Evolutionary conservation across 352 stramenopile genomes (phyloP), one percentile per base, ranked within the genome.

Genomic region (Thalassiosira mediterranea): DNA sequence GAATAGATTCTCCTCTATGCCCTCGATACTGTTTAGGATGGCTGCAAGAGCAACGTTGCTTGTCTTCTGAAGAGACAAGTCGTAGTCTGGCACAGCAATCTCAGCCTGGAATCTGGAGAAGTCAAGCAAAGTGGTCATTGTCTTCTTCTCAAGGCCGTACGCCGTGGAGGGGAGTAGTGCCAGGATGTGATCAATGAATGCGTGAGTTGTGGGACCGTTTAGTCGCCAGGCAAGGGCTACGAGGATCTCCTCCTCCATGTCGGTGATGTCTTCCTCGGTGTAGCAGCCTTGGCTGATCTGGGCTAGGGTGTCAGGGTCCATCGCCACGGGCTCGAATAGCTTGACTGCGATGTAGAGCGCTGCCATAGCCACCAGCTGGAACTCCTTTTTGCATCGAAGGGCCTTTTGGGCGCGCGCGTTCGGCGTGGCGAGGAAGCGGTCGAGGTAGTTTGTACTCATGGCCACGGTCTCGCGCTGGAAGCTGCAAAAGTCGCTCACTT

Each of bases 91-190:
- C 37, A 90, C 78, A 23, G 77, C 83, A 37, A 89, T 53, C 56
- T 91, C 83, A 19, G 79, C 82, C 70, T 91, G 86, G 64, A 80
- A 90, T 15, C 68, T 61, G 26, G 81, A 68, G 67, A 86, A 86
- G 49, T 89, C 79, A 42, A 80, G 69, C 5, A 78, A 3, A 29
- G 34, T 69, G 21, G 11, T 38, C 1, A 28, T 8, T 4, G 53
- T 37, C 21, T 42, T 23, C 3, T 65, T 10, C 10, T 29, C n/a
- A 21, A 47, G 34, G 5, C 21, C 25, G 29, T 44, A 38, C 5
- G 46, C 53, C 25, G 53, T 54, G 2, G 49, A 21, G 13, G 80
- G 77, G 26, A 90, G 59, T 13, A 88, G 53, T 21, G 51, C 48
- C 13, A 86, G 44, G 23, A 83, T 70, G 46, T 88, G 71, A n/a